A percentile compares a stretch with the other conserved stretches of the same genome.
These are phyloP conservation scores for Funneliformis caledonium DNA, from an alignment of 371 early-diverging fungal species.

Conservation along the genomic window DNA sequence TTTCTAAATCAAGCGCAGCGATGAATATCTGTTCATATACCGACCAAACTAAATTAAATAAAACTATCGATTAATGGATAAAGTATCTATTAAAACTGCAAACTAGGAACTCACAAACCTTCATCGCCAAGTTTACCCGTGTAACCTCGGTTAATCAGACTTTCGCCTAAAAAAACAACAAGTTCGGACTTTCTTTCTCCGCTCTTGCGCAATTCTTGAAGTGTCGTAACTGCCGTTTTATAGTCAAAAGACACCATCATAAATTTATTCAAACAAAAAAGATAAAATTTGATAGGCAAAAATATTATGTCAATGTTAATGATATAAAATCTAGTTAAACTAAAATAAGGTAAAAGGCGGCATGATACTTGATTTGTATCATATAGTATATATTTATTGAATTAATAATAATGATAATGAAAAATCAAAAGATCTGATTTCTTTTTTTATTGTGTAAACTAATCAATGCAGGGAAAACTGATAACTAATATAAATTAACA, in stretches of 20 bases:
- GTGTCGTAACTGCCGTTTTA: conserved; percentile 31
- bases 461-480: conserved; percentile 7
- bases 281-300: neutral
- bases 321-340: neutral
- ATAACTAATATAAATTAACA: neutral
- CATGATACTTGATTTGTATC: neutral
- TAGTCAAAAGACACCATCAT: conserved; percentile 27
- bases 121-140: conserved; percentile 50
- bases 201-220: conserved; percentile 50
- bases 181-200: conserved; percentile 52
- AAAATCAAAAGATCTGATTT: neutral
- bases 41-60: conserved; percentile 64
- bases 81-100: neutral
- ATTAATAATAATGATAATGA: neutral
- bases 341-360: neutral
- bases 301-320: neutral
- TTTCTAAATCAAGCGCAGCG: conserved; percentile 79
- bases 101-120: conserved; percentile 42
- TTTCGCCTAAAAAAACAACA: conserved; percentile 49
- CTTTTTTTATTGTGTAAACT: neutral
- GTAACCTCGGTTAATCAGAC: conserved; percentile 42
- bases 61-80: neutral
- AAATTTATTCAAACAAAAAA: neutral
- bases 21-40: conserved; percentile 81
- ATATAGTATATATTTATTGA: neutral